phyloP scores from a whole-genome alignment of 768 basidiomycete genomes.

The Boletus rex-veris region DNA sequence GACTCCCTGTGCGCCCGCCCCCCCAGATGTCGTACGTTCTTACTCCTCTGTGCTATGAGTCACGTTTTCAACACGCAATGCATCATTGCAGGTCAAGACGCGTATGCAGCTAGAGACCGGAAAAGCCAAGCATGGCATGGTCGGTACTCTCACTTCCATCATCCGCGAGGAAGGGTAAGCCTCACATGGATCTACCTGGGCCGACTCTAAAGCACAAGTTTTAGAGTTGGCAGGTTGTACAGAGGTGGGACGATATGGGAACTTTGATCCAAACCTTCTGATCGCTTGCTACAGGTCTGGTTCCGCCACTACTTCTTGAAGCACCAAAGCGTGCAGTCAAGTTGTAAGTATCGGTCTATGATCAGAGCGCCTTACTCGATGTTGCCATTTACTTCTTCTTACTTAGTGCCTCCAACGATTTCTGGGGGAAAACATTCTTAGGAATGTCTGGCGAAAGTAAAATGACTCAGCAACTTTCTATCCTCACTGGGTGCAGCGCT shows the following conservation, averaged over 20 bases:
- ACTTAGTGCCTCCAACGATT: slow-evolving; percentile 80
- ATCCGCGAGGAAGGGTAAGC: slow-evolving; percentile 87
- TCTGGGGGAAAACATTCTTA: slow-evolving; percentile 86
- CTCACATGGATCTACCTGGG: background rate
- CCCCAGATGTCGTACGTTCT: slow-evolving; percentile 76
- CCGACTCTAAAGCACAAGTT: background rate
- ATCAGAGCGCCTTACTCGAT: background rate
- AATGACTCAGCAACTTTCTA: slow-evolving; percentile 87
- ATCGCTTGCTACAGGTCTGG: slow-evolving; percentile 54
- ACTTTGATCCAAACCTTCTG: background rate
- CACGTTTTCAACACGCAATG: slow-evolving; percentile 2
- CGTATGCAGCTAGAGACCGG: slow-evolving; percentile 96
- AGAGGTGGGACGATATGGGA: slow-evolving; percentile 50
- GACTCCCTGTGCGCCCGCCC: slow-evolving; percentile 2
- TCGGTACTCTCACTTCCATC: slow-evolving; percentile 81
- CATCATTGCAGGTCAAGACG: slow-evolving; percentile 77
- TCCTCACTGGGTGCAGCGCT: slow-evolving; percentile 88
- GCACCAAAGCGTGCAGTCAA: slow-evolving; percentile 98
- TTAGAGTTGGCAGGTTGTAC: slow-evolving; percentile 79
- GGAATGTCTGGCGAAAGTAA: slow-evolving; percentile 61
- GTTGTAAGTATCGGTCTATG: slow-evolving; percentile 51
- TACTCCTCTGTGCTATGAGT: background rate
- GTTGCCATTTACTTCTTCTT: slow-evolving; percentile 1
- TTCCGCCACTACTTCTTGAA: slow-evolving; percentile 93
- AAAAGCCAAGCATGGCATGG: slow-evolving; percentile 67